A percentile compares a stretch with the other conserved stretches of the same genome.
Evolutionary conservation across 192 early-diverging fungal species (phyloP).

Genomic region (Backusella tarrabulga): DNA sequence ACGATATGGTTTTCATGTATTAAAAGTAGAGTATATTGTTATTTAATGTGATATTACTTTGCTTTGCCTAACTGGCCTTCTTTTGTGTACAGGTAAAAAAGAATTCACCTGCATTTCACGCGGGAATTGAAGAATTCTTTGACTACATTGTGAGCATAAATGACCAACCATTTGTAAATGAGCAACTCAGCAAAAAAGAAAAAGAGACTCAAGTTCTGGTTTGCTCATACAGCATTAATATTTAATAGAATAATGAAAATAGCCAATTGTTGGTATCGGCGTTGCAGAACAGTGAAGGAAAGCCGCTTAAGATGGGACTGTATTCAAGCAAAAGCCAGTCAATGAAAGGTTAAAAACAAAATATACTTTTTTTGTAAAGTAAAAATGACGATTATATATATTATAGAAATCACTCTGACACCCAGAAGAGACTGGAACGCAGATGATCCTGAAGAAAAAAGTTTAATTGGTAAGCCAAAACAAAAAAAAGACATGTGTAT

Average conservation of each 20-base stretch:
- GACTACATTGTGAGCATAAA: constrained; percentile 69
- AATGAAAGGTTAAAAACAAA: constrained; percentile 38
- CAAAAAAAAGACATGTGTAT: neutral
- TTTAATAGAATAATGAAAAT: constrained; percentile 26
- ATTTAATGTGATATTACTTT: neutral
- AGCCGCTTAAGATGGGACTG: constrained; percentile 47
- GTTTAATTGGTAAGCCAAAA: constrained; percentile 35
- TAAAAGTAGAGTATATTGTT: constrained; percentile 47
- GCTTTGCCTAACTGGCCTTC: constrained; percentile 14
- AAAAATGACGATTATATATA: neutral
- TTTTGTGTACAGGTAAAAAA: constrained; percentile 59
- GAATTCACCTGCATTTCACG: constrained; percentile 62
- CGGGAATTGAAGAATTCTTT: constrained; percentile 72
- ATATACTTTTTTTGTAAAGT: neutral
- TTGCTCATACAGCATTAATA: neutral
- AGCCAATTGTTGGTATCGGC: constrained; percentile 40
- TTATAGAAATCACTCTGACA: constrained; percentile 27
- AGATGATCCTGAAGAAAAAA: constrained; percentile 29
- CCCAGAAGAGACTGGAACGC: constrained; percentile 33
- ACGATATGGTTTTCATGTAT: constrained; percentile 64
- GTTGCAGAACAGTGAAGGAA: constrained; percentile 41
- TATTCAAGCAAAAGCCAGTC: constrained; percentile 60
- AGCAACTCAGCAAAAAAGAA: neutral
- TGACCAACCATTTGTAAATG: constrained; percentile 47
- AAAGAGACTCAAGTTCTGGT: neutral